Percentiles rank a stretch among this genome's conserved stretches.
These are phyloP conservation scores for Prunus armeniaca DNA, from an alignment of 306 rosid species.

Conservation along the genomic window DNA sequence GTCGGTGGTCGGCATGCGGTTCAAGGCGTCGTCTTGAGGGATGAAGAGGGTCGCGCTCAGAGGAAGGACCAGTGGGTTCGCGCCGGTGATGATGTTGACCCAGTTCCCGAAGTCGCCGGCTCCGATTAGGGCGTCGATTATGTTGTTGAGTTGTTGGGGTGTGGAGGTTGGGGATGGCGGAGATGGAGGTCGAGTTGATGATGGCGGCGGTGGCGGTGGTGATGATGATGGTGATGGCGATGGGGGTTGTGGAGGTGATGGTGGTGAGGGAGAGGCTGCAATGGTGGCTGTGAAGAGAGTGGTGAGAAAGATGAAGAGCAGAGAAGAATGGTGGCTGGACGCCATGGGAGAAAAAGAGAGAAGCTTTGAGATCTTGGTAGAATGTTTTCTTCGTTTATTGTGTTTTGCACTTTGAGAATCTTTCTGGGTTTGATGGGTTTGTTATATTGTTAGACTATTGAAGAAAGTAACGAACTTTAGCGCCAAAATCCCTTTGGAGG, in stretches of 20 bases:
- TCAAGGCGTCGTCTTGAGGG: constrained; percentile 32
- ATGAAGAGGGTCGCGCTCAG: constrained; percentile 63
- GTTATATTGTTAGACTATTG: not conserved
- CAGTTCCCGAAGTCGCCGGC: constrained; percentile 52
- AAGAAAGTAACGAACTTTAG: constrained; percentile 4
- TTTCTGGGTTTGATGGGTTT: not conserved
- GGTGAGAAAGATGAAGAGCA: constrained; percentile 6
- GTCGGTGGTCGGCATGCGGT: constrained; percentile 13
- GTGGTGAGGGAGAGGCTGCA: not conserved
- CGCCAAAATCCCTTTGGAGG: not conserved
- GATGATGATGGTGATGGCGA: not conserved
- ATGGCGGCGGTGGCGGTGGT: not conserved
- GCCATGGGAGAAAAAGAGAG: constrained; percentile 10
- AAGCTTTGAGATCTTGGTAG: not conserved
- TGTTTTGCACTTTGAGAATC: not conserved
- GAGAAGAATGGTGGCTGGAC: not conserved
- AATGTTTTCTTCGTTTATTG: constrained; percentile 3
- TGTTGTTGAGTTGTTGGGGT: constrained; percentile 47
- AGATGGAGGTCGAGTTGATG: not conserved
- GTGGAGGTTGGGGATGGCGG: not conserved
- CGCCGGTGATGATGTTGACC: constrained; percentile 37
- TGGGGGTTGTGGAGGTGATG: not conserved
- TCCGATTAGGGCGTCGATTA: constrained; percentile 66
- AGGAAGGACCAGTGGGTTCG: constrained; percentile 23
- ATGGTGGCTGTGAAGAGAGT: not conserved